Evolutionary conservation across 768 basidiomycete genomes (phyloP).

Genomic region (Phaffia tasmanica): DNA sequence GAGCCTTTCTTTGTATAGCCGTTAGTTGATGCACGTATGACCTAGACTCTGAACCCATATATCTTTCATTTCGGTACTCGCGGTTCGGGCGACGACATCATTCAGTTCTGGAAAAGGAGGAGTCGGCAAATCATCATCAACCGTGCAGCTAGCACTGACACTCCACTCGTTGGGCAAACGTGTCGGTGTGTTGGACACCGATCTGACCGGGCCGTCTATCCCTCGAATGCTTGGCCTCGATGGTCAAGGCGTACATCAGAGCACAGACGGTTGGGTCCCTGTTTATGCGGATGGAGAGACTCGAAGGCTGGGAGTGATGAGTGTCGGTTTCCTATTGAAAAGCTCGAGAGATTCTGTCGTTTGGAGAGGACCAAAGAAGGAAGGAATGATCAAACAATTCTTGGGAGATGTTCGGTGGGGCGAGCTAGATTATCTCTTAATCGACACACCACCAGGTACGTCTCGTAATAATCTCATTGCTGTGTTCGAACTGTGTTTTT

Average conservation of each 20-base stretch:
- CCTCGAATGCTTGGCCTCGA: constrained; percentile 91
- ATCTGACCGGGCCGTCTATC: constrained; percentile 87
- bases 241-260: constrained; percentile 77
- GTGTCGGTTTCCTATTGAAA: constrained; percentile 86
- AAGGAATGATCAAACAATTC: constrained; percentile 95
- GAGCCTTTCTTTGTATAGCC: too few species aligned
- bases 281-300: constrained; percentile 78
- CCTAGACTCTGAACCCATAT: too few species aligned
- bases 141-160: constrained; percentile 79
- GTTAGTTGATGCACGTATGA: too few species aligned
- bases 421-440: constrained; percentile 77
- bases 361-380: constrained; percentile 98
- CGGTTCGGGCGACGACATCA: too few species aligned
- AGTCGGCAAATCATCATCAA: constrained; percentile 95
- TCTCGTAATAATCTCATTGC: not conserved
- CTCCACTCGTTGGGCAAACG: constrained; percentile 62
- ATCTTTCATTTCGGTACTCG: too few species aligned
- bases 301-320: constrained; percentile 81
- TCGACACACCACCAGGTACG: constrained; percentile 93
- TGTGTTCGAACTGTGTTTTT: not conserved
- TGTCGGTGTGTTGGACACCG: constrained; percentile 85
- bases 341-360: constrained; percentile 86
- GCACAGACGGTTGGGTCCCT: constrained; percentile 93
- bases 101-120: constrained; percentile 84
- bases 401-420: constrained; percentile 92